These are phyloP conservation scores for Dryas alaskensis DNA, from an alignment of 306 rosid genomes.

Conservation along the genomic window DNA sequence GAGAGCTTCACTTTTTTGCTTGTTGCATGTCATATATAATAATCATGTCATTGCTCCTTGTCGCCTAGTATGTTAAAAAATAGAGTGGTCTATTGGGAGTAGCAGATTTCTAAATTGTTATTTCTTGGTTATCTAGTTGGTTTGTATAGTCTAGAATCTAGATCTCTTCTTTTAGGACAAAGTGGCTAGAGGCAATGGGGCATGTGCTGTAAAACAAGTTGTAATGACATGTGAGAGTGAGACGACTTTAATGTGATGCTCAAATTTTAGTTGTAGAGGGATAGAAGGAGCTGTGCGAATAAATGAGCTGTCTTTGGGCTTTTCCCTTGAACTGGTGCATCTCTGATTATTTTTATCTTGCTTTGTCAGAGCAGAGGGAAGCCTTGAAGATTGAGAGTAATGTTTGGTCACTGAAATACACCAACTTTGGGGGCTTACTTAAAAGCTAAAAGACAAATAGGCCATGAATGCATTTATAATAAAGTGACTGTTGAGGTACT, in stretches of 20 bases:
- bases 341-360: too few species aligned
- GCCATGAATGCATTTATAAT: too few species aligned
- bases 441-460: too few species aligned
- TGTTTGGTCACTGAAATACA: too few species aligned
- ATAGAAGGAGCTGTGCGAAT: slow-evolving; percentile 19
- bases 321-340: slow-evolving; percentile 14
- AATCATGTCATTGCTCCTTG: background rate
- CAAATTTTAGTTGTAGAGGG: slow-evolving; percentile 18
- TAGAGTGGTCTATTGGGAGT: background rate
- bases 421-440: too few species aligned
- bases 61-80: background rate
- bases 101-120: background rate
- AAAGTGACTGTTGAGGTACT: too few species aligned
- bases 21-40: background rate
- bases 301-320: slow-evolving; percentile 15
- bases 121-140: background rate
- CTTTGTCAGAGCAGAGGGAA: too few species aligned
- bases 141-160: background rate
- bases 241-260: slow-evolving; percentile 37
- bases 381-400: too few species aligned
- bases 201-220: slow-evolving; percentile 17
- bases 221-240: slow-evolving; percentile 33
- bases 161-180: slow-evolving; percentile 2
- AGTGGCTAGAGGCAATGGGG: slow-evolving; percentile 10
- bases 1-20: background rate